Percentiles rank a stretch among this genome's conserved stretches.
These are phyloP conservation scores for Inga laurina DNA, from an alignment of 306 rosid species.

Conservation along the genomic window DNA sequence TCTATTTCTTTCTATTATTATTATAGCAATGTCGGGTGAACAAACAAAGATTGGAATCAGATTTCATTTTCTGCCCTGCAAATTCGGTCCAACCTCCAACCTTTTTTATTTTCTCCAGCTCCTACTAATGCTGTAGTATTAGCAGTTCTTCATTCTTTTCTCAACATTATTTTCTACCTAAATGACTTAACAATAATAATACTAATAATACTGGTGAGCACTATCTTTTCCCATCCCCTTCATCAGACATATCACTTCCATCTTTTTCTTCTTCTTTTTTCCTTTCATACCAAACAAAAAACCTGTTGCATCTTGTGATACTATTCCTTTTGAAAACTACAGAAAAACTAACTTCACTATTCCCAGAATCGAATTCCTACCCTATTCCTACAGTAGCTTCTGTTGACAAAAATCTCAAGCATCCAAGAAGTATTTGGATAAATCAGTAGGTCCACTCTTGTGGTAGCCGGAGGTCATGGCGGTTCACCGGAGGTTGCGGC, in stretches of 20 bases:
- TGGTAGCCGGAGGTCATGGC: constrained; percentile 70
- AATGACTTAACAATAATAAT: neutral
- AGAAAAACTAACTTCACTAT: constrained; percentile 4
- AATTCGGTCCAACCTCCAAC: constrained; percentile 14
- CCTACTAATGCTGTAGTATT: neutral
- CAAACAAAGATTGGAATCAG: constrained; percentile 33
- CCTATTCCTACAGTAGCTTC: constrained; percentile 10
- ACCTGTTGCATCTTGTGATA: constrained; percentile 26
- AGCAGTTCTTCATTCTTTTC: neutral
- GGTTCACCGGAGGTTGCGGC: constrained; percentile 44
- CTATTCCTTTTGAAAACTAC: constrained; percentile 37
- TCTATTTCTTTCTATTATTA: constrained; percentile 32
- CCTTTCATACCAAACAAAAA: constrained; percentile 22
- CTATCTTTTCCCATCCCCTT: constrained; percentile 2
- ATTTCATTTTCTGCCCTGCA: constrained; percentile 27
- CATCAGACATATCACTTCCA: neutral
- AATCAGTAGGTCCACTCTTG: constrained; percentile 84
- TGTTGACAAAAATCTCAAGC: constrained; percentile 3
- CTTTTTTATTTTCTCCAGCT: neutral
- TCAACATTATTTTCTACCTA: constrained; percentile 27
- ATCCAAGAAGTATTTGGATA: neutral
- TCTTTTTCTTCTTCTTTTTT: neutral
- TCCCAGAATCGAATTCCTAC: constrained; percentile 17
- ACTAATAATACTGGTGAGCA: too few species aligned
- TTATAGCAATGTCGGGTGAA: constrained; percentile 33